Evolutionary conservation across 2,329 filamentous ascomycete species (phyloP), one percentile per base, ranked within the genome.

Genomic region (Calonectria leucothoes): DNA sequence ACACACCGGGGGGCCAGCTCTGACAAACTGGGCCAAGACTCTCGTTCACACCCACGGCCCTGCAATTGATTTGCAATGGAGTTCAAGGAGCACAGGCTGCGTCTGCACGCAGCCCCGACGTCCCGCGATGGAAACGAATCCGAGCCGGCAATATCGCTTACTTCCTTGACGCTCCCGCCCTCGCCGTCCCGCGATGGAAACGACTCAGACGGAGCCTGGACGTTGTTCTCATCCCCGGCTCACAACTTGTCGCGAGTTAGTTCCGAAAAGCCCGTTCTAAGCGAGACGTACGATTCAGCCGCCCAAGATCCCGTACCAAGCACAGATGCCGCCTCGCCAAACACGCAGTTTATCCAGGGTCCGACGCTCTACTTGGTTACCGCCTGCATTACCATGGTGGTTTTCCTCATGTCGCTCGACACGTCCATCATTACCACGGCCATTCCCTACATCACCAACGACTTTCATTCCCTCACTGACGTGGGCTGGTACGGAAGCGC

Each of bases 401-500:
- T 51, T 12, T 66, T 66, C 23, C 64, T 66, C 14, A 51, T 66
- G 45, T 29, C 52, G 3, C 64, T 66, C 48, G 64, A 66, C 17
- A 39, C 48, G 2, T 66, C 64, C 31, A 66, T 66, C 64, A 31
- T 66, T 33, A 39, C 48, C 4, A 66, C 64, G 6, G 64, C 64
- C 33, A 66, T 66, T 23, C 64, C 64, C 5, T 52, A 52, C 33
- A 51, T 66, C 33, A 66, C 64, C 8, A 66, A 39, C 17, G 64
- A 66, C 6, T 66, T 66, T 4, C 64, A 66, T 35, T 66, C 64
- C 6, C 45, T 66, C 4, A 52, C 33, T 27, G 64, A 66, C 11
- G 48, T 66, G 6, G 64, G 64, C 23, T 66, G 64, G 48, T 66
- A 66, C 23, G 48, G 64, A 6, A 52, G 45, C 20, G 42, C 64